Conservation (phyloP, 768 basidiomycete species). For the Tylopilus balloui region DNA sequence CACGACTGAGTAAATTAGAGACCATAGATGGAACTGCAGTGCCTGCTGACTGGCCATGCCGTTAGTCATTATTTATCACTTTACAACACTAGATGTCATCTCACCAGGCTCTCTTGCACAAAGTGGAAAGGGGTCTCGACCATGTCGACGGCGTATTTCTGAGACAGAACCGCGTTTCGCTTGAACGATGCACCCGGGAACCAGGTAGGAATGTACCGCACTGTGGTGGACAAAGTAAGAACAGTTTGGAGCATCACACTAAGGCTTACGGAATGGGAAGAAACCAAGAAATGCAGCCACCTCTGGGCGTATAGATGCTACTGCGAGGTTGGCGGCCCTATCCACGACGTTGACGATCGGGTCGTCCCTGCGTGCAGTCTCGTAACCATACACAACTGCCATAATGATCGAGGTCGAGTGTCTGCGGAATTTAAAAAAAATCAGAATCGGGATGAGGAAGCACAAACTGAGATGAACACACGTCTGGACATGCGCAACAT, state of each 20-base stretch:
- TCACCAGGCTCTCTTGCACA: constrained; percentile 32
- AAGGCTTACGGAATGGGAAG: constrained; percentile 33
- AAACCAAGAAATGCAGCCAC: constrained; percentile 35
- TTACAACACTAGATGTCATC: not conserved
- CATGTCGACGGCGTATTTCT: constrained; percentile 19
- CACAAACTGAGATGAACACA: constrained; percentile 1
- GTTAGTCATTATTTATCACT: not conserved
- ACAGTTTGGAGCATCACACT: not conserved
- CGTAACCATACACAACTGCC: constrained; percentile 31
- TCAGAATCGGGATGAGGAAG: not conserved
- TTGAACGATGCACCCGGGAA: constrained; percentile 38
- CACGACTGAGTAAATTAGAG: constrained; percentile 16
- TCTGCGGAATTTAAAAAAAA: constrained; percentile 5
- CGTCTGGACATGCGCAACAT: constrained; percentile 23
- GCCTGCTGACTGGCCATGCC: constrained; percentile 18
- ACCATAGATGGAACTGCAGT: constrained; percentile 28
- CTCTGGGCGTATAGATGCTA: constrained; percentile 22
- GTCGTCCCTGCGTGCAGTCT: constrained; percentile 22
- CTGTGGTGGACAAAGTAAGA: constrained; percentile 12
- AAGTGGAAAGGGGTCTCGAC: constrained; percentile 31
- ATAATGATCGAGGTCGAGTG: constrained; percentile 28
- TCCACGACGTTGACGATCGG: constrained; percentile 26
- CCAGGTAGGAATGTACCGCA: constrained; percentile 38
- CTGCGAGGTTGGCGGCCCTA: constrained; percentile 21
- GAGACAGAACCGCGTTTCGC: constrained; percentile 23